These are phyloP conservation scores for Penicillium atrosanguineum DNA, from an alignment of 495 filamentous ascomycete genomes.

Conservation along the genomic window DNA sequence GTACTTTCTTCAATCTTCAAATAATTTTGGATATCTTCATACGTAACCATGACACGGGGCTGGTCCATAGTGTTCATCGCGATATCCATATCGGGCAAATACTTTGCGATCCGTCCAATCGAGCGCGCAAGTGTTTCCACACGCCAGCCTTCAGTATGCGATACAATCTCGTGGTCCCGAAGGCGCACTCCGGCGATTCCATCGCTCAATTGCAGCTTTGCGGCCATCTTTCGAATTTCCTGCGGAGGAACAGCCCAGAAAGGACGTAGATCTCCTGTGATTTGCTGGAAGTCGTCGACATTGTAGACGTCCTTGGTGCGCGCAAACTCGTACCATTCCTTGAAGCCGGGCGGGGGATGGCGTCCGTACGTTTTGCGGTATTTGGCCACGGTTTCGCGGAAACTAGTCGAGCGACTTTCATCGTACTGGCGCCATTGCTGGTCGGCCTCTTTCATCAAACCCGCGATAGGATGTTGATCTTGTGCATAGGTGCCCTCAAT, in stretches of 20 bases:
- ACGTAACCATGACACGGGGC: conserved; percentile 62
- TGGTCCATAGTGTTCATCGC: conserved; percentile 69
- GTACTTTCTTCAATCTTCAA: conserved; percentile 53
- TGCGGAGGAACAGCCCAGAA: conserved; percentile 64
- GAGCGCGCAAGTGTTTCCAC: conserved; percentile 59
- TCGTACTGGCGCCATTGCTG: conserved; percentile 16
- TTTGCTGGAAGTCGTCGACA: conserved; percentile 72
- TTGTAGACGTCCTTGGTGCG: conserved; percentile 55
- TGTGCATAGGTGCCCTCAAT: conserved; percentile 13
- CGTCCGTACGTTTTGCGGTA: conserved; percentile 63
- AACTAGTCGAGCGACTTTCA: conserved; percentile 17
- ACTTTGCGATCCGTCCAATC: conserved; percentile 53
- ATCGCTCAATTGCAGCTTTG: conserved; percentile 43
- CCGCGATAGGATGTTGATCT: conserved; percentile 19
- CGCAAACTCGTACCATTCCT: conserved; percentile 67
- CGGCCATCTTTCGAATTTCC: conserved; percentile 51
- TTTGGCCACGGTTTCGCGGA: conserved; percentile 56
- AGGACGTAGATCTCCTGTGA: conserved; percentile 66
- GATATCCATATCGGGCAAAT: conserved; percentile 70
- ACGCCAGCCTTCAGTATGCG: conserved; percentile 59
- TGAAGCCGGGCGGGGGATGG: conserved; percentile 72
- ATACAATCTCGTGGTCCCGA: conserved; percentile 54
- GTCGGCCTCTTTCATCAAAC: conserved; percentile 19
- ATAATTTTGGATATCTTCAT: conserved; percentile 59
- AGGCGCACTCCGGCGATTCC: conserved; percentile 58